Evolutionary conservation across 2,329 filamentous ascomycete species (phyloP), one percentile per base, ranked within the genome.

Genomic region (Microsporum canis): DNA sequence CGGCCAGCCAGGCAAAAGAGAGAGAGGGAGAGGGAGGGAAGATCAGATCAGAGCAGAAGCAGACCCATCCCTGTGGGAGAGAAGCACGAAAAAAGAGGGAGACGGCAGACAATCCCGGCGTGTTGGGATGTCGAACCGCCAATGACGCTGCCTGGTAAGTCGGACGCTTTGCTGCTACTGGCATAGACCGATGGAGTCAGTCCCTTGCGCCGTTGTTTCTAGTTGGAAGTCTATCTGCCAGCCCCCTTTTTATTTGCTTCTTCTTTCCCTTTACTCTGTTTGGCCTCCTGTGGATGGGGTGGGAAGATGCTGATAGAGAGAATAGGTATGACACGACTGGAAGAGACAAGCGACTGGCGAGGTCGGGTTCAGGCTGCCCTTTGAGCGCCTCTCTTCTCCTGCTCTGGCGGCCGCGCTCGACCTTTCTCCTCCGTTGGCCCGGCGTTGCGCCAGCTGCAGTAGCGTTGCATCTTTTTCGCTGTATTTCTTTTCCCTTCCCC

Each of bases 171-270:
- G 36, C 55, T 57, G 36, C 29, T 41, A 31, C 55, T 33, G 55
- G 55, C 55, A 31, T 57, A 57, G 55, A 27, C 10, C n/a, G 55
- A 43, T 57, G 55, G 55, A 43, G 39, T 7, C 27, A 17, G 36
- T 55, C 36, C 36, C 34, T 57, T 31, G 55, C 36, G 55, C 55
- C 55, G 55, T 57, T 56, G 53, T 56, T 56, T 56, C 53, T 56
- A n/a, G 14, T 23, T 12, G 34, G 39, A 57, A 57, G 39, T 43
- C 38, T 57, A 57, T 57, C 36, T 29, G 34, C 55, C 36, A 27
- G 23, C 55, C 55, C 34, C 55, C 53, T 36, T 56, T 56, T 36
- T 33, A 8, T 47, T 27, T 27, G 6, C 43, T 47, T 47, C 27
- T 39, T 23, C 17, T 23, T 23, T 23, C 17, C 17, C 17, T 23